Evolutionary conservation across 495 filamentous ascomycete species (phyloP).

Genomic region (Aspergillus egyptiacus): DNA sequence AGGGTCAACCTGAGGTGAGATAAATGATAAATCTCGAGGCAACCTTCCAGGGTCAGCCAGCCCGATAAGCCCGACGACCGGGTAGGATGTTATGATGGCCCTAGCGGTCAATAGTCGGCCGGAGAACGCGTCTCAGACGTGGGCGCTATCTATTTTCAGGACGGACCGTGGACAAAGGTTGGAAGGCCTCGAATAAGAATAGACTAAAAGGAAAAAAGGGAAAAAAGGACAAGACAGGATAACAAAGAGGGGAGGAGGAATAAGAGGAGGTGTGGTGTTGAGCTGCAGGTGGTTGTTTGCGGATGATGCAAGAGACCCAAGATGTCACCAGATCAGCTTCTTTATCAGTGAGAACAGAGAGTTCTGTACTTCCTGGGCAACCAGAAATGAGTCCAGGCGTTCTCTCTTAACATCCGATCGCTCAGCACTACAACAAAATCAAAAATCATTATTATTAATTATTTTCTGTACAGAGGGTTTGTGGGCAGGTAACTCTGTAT

Average conservation of each 20-base stretch:
- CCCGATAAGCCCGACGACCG: constrained; percentile 6
- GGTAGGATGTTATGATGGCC: background rate
- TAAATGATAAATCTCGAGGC: background rate
- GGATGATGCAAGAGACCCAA: constrained; percentile 9
- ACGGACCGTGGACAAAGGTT: too few relatives aligned
- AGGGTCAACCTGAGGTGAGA: background rate
- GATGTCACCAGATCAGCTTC: constrained; percentile 9
- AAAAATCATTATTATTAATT: background rate
- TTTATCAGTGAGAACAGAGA: background rate
- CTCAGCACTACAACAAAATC: too few relatives aligned
- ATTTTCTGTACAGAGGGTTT: too few relatives aligned
- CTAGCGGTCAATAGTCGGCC: constrained; percentile 3
- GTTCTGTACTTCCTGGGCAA: too few relatives aligned
- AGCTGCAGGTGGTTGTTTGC: constrained; percentile 1
- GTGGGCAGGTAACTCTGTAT: too few relatives aligned
- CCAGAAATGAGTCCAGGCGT: too few relatives aligned
- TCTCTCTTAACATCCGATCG: background rate
- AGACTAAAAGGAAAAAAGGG: background rate
- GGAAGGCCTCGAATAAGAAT: background rate
- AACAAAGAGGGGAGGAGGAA: background rate
- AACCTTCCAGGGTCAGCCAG: background rate
- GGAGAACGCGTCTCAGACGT: background rate
- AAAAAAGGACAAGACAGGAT: constrained; percentile 1
- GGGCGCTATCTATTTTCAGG: too few relatives aligned
- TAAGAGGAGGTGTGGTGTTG: background rate